Percentiles rank a stretch among this genome's conserved stretches.
Evolutionary conservation across 176 grass and related monocot genomes (phyloP).

Genomic region (Oryza meridionalis): DNA sequence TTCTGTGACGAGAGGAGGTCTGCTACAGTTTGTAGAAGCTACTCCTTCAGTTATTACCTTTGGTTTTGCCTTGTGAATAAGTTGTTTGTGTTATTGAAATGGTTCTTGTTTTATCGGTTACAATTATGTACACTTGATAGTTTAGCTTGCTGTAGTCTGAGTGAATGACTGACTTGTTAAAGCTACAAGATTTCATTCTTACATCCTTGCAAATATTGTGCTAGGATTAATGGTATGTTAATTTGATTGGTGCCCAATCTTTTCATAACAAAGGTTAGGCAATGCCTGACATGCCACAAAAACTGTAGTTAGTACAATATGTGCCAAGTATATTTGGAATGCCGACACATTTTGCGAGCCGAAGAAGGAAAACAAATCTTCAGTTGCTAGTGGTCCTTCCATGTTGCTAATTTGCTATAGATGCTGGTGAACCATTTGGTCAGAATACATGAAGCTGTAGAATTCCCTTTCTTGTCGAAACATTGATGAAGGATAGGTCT

Average conservation of each 20-base stretch:
- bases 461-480: too few species aligned
- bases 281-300: not conserved
- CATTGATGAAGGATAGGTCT: too few species aligned
- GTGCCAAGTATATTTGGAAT: not conserved
- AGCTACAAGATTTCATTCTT: not conserved
- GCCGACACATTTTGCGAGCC: not conserved
- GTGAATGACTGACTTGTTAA: not conserved
- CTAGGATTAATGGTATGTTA: not conserved
- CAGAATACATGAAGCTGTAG: too few species aligned
- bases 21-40: not conserved
- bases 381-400: not conserved
- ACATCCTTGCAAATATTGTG: not conserved
- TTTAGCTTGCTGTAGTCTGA: not conserved
- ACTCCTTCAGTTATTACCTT: not conserved
- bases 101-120: not conserved
- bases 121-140: not conserved
- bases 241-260: not conserved
- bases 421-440: too few species aligned
- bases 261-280: not conserved
- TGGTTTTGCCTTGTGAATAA: conserved; percentile 32
- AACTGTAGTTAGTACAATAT: not conserved
- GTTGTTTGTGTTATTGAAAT: not conserved
- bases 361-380: not conserved
- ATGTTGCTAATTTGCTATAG: not conserved
- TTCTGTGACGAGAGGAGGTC: not conserved